Evolutionary conservation across 768 basidiomycete species (phyloP), one percentile per base, ranked within the genome.

Genomic region (Naganishia onofrii): DNA sequence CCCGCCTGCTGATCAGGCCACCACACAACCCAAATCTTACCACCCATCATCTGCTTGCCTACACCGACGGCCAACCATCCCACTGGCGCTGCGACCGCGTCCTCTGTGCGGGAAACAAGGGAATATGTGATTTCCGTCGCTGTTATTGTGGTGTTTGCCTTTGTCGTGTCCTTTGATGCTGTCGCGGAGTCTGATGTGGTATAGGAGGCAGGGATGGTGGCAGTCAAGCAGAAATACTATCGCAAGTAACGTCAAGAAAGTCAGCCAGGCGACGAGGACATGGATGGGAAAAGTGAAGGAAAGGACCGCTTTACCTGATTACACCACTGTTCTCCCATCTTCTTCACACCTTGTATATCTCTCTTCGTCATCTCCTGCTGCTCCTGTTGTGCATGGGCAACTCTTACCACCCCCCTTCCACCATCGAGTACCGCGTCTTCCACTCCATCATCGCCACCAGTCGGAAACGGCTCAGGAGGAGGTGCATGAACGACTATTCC

Each of bases 1-100:
- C 5, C 48, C 21, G 21, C 6, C 6, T 6, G 21, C 7, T 7
- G 42, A 32, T 23, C 36, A 7, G 42, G 7, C 57, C 58, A 70
- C 2, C 58, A 70, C 2, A 15, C 17, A 21, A 70, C 19, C 48
- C 44, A 70, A 51, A 70, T 70, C 60, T 57, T 63, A 4, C 54
- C 26, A 6, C 69, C 69, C 19, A 19, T 26, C 69, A 70, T 70
- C n/a, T 28, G n/a, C 12, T 36, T 6, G 13, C 69, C 69, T 15
- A 58, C 52, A 9, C 69, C 69, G 5, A 70, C 58, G 2, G 48
- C 69, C 10, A 65, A 7, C 69, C 69, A 70, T 2, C 65, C 65
- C n/a, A n/a, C n/a, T 2, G 15, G n/a, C 21, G 29, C 23, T 10
- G 1, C 57, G 10, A 6, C 42, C 60, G 8, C 42, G 10, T 44